These are phyloP conservation scores for Brassica nigra DNA, from an alignment of 345 rosid species.

Conservation along the genomic window DNA sequence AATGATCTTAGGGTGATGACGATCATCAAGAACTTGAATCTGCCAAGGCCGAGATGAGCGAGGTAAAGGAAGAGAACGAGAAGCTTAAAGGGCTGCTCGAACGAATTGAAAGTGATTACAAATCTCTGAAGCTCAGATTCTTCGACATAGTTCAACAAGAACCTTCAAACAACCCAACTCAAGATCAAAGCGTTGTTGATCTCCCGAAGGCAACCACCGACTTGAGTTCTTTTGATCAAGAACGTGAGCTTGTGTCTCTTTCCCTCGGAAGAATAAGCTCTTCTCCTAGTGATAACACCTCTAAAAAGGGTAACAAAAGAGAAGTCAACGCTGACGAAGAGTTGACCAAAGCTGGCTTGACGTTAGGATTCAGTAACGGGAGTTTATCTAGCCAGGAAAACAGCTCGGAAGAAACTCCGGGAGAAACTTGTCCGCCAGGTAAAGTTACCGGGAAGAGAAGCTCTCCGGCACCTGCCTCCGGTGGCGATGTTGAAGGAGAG, in stretches of 20 bases:
- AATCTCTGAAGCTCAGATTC: slow-evolving; percentile 62
- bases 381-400: slow-evolving; percentile 42
- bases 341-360: slow-evolving; percentile 53
- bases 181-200: slow-evolving; percentile 22
- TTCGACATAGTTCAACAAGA: slow-evolving; percentile 57
- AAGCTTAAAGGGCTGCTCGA: slow-evolving; percentile 62
- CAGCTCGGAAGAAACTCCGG: slow-evolving; percentile 46
- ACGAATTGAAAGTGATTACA: slow-evolving; percentile 63
- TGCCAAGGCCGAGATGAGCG: slow-evolving; percentile 71
- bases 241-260: slow-evolving; percentile 67
- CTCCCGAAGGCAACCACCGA: slow-evolving; percentile 23
- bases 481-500: slow-evolving; percentile 54
- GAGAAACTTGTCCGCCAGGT: slow-evolving; percentile 53
- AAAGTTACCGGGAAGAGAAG: slow-evolving; percentile 46
- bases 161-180: slow-evolving; percentile 33
- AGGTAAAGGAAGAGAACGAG: slow-evolving; percentile 70
- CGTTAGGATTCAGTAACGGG: slow-evolving; percentile 49
- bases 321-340: slow-evolving; percentile 41
- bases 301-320: slow-evolving; percentile 44
- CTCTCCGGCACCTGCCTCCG: slow-evolving; percentile 44
- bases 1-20: slow-evolving; percentile 38
- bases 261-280: slow-evolving; percentile 67
- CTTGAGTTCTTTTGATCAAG: slow-evolving; percentile 38
- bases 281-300: slow-evolving; percentile 35
- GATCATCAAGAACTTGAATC: slow-evolving; percentile 53